Evolutionary conservation across 257 asterid genomes (phyloP).

Genomic region (Jacaranda mimosifolia): DNA sequence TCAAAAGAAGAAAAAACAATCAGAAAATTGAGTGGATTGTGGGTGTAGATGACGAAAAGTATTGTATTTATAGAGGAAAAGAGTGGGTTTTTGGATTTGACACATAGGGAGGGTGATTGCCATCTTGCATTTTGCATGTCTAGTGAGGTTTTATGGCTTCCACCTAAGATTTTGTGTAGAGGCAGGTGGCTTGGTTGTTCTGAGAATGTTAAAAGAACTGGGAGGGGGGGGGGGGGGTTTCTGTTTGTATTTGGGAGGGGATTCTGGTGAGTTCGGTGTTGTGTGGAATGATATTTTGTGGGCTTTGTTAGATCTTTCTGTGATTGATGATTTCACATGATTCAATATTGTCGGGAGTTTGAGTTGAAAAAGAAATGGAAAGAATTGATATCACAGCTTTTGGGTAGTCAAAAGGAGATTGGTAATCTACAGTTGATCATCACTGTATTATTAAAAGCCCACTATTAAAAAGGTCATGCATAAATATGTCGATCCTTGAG

Average conservation of each 20-base stretch:
- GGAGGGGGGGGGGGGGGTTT: too few species aligned
- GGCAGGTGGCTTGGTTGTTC: constrained; percentile 44
- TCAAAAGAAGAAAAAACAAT: too few species aligned
- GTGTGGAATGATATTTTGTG: background rate
- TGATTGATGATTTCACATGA: background rate
- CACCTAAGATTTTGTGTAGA: constrained; percentile 44
- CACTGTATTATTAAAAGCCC: background rate
- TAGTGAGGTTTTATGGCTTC: constrained; percentile 32
- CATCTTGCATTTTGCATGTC: constrained; percentile 76
- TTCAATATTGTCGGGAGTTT: background rate
- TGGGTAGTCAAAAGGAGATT: too few species aligned
- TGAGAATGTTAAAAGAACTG: constrained; percentile 2
- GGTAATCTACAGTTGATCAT: background rate
- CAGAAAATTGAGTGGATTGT: background rate
- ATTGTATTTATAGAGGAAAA: constrained; percentile 43
- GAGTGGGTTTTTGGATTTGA: constrained; percentile 29
- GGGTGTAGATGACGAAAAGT: constrained; percentile 36
- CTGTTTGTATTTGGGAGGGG: background rate
- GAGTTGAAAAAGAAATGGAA: too few species aligned
- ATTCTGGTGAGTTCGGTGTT: background rate
- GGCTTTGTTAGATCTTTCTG: background rate
- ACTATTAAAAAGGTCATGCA: too few species aligned
- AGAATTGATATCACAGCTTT: too few species aligned
- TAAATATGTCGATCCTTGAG: too few species aligned
- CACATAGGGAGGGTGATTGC: constrained; percentile 47